Evolutionary conservation across 192 early-diverging fungal species (phyloP), one percentile per base, ranked within the genome.

Genomic region (Podila verticillata): DNA sequence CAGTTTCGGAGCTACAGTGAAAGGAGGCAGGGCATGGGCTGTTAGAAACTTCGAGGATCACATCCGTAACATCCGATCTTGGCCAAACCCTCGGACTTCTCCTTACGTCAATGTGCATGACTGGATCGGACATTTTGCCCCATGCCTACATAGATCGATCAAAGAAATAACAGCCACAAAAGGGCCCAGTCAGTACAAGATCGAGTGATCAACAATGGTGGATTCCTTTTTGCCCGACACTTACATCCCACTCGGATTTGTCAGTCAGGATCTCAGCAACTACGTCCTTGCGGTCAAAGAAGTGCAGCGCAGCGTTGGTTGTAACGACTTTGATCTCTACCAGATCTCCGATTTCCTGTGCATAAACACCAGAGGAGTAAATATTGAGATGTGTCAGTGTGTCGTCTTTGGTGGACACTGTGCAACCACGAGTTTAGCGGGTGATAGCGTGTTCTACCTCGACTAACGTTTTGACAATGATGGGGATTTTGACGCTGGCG

Each of bases 21-120:
- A 57, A 24, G n/a, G 51, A 36, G 48, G 57, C 29, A 15, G 5
- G 32, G 20, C 29, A 26, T 20, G 19, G n/a, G 57, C 49, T 2
- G 17, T 7, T 12, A 22, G 51, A 54, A 12, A 54, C 51, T 22
- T 20, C 17, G 35, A 51, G 8, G 48, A 13, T 20, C 9, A 8
- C 4, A 7, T 56, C 29, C 57, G 24, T 30, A 17, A 32, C 17
- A 20, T 44, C 2, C 31, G 12, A 20, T 15, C 2, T 31, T 61
- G n/a, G 30, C 20, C 44, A 49, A 13, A 12, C 30, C 26, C 32
- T 24, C 28, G 56, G n/a, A 44, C 13, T 48, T 8, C 29, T 19
- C 10, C 73, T 61, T 84, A 94, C 93, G 58, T 95, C 93, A 68
- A 99, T 97, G 79, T 99, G 97, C 35, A 99, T 83, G 4, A 99